These are phyloP conservation scores for Spizellomyces sp. DNA, from an alignment of 192 early-diverging fungal species.

Conservation along the genomic window DNA sequence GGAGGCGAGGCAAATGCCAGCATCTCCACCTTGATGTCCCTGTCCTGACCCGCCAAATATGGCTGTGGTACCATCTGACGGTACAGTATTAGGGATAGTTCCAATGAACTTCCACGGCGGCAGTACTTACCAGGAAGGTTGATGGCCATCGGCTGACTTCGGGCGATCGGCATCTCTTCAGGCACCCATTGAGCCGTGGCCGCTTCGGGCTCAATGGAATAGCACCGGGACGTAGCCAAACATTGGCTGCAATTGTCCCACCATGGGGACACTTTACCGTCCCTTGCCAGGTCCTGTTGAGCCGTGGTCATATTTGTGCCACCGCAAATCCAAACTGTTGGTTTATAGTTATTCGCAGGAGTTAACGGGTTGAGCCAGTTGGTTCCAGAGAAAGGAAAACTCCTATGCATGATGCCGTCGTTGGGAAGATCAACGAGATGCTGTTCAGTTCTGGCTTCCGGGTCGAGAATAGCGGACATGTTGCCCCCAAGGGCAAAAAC, in stretches of 20 bases:
- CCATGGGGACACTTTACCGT: not conserved
- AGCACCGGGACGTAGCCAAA: conserved; percentile 21
- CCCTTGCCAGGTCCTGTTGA: not conserved
- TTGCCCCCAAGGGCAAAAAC: not conserved
- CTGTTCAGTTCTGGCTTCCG: not conserved
- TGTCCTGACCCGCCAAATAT: conserved; percentile 5
- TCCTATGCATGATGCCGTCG: conserved; percentile 5
- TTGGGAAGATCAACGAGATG: not conserved
- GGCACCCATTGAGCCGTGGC: conserved; percentile 12
- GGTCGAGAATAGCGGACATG: conserved; percentile 16
- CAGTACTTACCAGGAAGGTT: conserved; percentile 11
- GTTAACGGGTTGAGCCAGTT: conserved; percentile 29
- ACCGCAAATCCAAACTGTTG: conserved; percentile 37
- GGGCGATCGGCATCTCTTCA: conserved; percentile 18
- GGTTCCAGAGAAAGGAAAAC: conserved; percentile 29
- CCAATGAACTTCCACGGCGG: not conserved
- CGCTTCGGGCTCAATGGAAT: conserved; percentile 20
- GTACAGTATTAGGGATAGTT: not conserved
- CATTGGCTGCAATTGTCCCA: conserved; percentile 6
- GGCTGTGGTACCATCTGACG: conserved; percentile 3
- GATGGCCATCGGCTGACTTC: not conserved
- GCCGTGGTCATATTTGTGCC: conserved; percentile 19
- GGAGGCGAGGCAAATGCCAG: not conserved
- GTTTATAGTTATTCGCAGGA: conserved; percentile 21
- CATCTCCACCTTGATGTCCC: conserved; percentile 13